Evolutionary conservation across 352 stramenopile species (phyloP).

Genomic region (Globisporangium irregulare): DNA sequence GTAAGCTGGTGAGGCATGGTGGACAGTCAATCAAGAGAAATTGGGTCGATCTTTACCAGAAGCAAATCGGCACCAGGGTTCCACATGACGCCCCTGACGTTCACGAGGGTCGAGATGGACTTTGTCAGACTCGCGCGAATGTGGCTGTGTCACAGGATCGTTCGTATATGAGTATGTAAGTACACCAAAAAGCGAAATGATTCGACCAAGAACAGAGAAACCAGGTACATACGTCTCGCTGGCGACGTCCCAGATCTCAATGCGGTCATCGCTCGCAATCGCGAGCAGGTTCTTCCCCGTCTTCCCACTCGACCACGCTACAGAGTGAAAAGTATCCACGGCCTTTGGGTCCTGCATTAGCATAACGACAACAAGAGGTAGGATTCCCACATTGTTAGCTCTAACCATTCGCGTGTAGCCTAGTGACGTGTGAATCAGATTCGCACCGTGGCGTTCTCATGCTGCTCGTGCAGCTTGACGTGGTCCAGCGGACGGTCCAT

Average conservation of each 20-base stretch:
- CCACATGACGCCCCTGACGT: conserved; percentile 34
- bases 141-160: not conserved
- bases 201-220: not conserved
- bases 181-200: not conserved
- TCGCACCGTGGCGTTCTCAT: conserved; percentile 6
- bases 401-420: not conserved
- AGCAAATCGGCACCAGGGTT: conserved; percentile 29
- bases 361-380: not conserved
- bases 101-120: conserved; percentile 4
- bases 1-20: not conserved
- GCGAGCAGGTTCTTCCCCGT: conserved; percentile 26
- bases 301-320: conserved; percentile 28
- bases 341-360: not conserved
- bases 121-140: conserved; percentile 13
- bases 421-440: not conserved
- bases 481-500: conserved; percentile 17
- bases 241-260: conserved; percentile 39
- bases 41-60: conserved; percentile 19
- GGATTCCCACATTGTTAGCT: not conserved
- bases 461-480: conserved; percentile 15
- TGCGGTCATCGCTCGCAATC: conserved; percentile 19
- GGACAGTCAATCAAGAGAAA: not conserved
- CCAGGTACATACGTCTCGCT: conserved; percentile 18
- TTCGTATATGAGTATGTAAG: conserved; percentile 10
- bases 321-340: conserved; percentile 13